Evolutionary conservation across 495 filamentous ascomycete species (phyloP).

Genomic region (Neurospora pannonica): DNA sequence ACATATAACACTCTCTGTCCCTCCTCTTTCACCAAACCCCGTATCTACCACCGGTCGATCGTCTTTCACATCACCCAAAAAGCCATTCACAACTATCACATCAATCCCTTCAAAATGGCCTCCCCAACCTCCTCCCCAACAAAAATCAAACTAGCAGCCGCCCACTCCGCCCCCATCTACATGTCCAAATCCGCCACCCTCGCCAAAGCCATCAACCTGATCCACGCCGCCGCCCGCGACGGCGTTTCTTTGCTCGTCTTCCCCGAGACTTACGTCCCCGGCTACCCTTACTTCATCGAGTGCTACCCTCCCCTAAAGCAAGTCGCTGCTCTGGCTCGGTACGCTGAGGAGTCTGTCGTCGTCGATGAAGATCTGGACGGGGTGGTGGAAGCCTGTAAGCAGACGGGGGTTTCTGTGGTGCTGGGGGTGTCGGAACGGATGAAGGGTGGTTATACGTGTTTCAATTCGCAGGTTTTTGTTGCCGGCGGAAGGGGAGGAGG

Average conservation of each 20-base stretch:
- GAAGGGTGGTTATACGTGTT: slow-evolving; percentile 26
- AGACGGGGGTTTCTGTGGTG: slow-evolving; percentile 19
- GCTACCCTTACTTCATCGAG: slow-evolving; percentile 28
- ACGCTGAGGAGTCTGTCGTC: slow-evolving; percentile 26
- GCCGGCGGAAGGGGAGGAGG: slow-evolving; percentile 17
- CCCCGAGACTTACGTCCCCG: slow-evolving; percentile 28
- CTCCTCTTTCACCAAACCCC: neutral
- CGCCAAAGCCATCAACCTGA: slow-evolving; percentile 18
- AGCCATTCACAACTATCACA: neutral
- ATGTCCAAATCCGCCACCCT: slow-evolving; percentile 27
- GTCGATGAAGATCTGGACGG: slow-evolving; percentile 22
- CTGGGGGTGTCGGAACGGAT: slow-evolving; percentile 34
- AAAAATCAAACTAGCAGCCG: slow-evolving; percentile 24
- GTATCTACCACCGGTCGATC: neutral
- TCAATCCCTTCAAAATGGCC: neutral
- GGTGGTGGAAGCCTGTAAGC: slow-evolving; percentile 25
- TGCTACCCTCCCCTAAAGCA: slow-evolving; percentile 22
- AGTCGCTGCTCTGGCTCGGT: slow-evolving; percentile 16
- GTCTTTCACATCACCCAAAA: neutral
- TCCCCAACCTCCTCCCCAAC: slow-evolving; percentile 3
- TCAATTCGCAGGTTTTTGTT: slow-evolving; percentile 35
- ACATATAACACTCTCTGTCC: neutral
- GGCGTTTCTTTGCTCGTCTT: slow-evolving; percentile 25
- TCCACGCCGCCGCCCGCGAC: slow-evolving; percentile 17
- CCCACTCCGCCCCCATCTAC: slow-evolving; percentile 27